Percentiles rank a stretch among this genome's conserved stretches.
phyloP scores from a whole-genome alignment of 139 green algal genomes.

The Pedinophyceae sp. region DNA sequence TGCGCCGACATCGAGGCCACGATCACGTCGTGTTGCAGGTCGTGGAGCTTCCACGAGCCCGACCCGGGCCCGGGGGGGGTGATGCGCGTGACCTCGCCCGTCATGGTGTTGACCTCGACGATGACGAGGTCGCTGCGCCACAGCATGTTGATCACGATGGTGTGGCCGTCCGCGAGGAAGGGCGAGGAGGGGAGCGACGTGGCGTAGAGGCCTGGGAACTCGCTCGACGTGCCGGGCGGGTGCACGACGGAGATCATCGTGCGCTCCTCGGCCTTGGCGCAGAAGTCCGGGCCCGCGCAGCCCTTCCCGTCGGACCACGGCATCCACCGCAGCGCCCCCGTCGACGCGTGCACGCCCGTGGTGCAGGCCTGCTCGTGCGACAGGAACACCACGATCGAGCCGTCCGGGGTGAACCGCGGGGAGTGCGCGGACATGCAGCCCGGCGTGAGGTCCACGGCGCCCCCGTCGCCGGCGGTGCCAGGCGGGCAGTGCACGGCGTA shows the following conservation, averaged over 20 bases:
- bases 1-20: constrained; percentile 14
- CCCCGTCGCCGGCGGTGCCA: not conserved
- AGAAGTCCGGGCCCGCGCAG: not conserved
- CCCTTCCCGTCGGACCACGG: not conserved
- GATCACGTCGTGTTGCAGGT: constrained; percentile 5
- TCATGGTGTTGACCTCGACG: constrained; percentile 31
- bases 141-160: constrained; percentile 46
- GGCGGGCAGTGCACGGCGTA: constrained; percentile 20
- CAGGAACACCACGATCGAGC: constrained; percentile 49
- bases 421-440: constrained; percentile 23
- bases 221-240: constrained; percentile 2
- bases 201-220: constrained; percentile 39
- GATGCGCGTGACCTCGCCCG: constrained; percentile 13
- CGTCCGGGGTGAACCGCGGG: constrained; percentile 48
- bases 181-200: constrained; percentile 3
- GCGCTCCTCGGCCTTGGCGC: not conserved
- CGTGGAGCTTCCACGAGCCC: constrained; percentile 9
- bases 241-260: constrained; percentile 4
- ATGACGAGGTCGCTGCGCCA: constrained; percentile 46
- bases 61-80: constrained; percentile 3
- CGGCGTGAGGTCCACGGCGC: constrained; percentile 5
- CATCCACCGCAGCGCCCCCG: constrained; percentile 10
- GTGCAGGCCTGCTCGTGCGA: constrained; percentile 37
- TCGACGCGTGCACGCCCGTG: constrained; percentile 54
- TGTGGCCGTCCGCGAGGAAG: constrained; percentile 9